Percentiles rank a stretch among this genome's conserved stretches.
Evolutionary conservation across 352 stramenopile genomes (phyloP).

Genomic region (Phytophthora pini): DNA sequence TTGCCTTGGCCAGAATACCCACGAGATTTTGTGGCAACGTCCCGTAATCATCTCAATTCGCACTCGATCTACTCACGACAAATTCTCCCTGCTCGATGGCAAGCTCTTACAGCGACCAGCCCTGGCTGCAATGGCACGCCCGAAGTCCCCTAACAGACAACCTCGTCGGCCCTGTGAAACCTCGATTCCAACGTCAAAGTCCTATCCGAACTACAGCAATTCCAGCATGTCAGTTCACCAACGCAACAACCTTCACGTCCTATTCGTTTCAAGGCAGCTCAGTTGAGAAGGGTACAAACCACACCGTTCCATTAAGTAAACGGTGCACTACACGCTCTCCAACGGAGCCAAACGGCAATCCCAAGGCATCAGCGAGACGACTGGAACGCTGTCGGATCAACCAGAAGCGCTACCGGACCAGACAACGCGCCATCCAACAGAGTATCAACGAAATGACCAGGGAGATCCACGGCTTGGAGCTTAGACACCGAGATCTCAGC

Average conservation of each 20-base stretch:
- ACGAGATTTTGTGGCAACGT: not conserved
- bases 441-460: not conserved
- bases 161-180: not conserved
- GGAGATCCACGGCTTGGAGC: not conserved
- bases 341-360: not conserved
- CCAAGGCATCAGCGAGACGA: not conserved
- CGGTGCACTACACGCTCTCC: not conserved
- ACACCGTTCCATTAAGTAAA: not conserved
- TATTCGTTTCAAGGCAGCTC: not conserved
- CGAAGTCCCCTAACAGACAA: not conserved
- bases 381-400: not conserved
- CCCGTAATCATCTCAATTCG: not conserved
- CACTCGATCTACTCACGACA: not conserved
- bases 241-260: not conserved
- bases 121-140: not conserved
- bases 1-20: too few relatives aligned
- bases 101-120: not conserved
- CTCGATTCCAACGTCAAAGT: not conserved
- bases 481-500: not conserved
- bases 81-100: not conserved
- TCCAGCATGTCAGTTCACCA: not conserved
- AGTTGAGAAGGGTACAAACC: not conserved
- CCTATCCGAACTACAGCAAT: not conserved
- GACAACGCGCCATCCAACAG: not conserved
- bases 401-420: not conserved